These are phyloP conservation scores for Botrytis porri DNA, from an alignment of 2,329 filamentous ascomycete genomes.

Conservation along the genomic window DNA sequence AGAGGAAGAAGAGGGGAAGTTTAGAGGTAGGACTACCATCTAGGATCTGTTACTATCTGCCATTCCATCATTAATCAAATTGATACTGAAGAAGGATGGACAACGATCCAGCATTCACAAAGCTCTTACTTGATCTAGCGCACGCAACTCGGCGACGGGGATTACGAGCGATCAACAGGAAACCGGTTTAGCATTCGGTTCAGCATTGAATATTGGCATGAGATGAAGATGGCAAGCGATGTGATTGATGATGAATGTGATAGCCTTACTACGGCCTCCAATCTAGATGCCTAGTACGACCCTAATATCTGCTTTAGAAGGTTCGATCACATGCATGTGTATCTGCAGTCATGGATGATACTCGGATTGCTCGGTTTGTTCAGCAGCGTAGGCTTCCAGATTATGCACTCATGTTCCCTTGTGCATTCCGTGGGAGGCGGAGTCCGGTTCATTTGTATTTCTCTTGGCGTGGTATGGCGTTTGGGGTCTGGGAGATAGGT, in stretches of 20 bases:
- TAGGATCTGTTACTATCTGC: not conserved
- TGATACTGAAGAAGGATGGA: not conserved
- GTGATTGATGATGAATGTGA: conserved; percentile 1
- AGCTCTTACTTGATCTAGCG: not conserved
- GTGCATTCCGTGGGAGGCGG: not conserved
- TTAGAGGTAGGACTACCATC: not conserved
- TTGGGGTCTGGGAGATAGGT: not conserved
- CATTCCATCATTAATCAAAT: not conserved
- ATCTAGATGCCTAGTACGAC: not conserved
- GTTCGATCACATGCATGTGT: not conserved
- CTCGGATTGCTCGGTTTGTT: not conserved
- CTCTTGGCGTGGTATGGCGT: not conserved
- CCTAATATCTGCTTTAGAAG: not conserved
- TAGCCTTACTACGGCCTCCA: not conserved
- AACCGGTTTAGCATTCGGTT: not conserved
- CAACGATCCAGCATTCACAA: not conserved
- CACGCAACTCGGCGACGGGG: not conserved
- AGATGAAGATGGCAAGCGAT: not conserved
- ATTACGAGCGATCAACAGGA: not conserved
- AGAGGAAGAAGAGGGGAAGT: not conserved
- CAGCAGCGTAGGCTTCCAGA: not conserved
- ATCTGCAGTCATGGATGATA: not conserved
- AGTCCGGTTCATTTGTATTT: not conserved
- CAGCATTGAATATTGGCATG: not conserved
- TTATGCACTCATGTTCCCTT: not conserved